Conservation (phyloP, 1,284 basidiomycete genomes). For the Pascua sp. region DNA sequence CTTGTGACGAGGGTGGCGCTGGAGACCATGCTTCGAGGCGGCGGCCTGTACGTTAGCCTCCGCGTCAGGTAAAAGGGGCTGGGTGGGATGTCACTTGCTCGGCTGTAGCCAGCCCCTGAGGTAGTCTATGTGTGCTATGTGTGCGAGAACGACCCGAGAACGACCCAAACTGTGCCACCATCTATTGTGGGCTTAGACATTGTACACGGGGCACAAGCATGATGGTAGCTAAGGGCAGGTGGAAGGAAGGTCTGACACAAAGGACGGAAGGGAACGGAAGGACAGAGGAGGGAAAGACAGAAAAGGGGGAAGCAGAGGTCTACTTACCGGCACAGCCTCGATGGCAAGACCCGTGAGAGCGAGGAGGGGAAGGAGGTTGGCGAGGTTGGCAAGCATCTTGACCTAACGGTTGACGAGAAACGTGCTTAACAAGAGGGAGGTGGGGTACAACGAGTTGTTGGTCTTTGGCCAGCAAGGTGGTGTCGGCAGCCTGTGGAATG, state of each 20-base stretch:
- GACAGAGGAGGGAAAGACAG: no score
- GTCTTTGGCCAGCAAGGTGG: not conserved
- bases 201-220: not conserved
- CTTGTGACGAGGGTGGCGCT: constrained; percentile 9
- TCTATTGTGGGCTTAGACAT: not conserved
- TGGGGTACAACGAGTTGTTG: not conserved
- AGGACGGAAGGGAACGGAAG: not conserved
- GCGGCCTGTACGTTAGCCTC: constrained; percentile 2
- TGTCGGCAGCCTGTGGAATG: not conserved
- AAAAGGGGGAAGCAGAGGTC: not conserved
- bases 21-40: constrained; percentile 6
- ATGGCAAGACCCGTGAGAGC: constrained; percentile 16
- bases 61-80: not conserved
- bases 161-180: no score
- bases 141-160: no score
- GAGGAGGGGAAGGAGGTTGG: constrained; percentile 18
- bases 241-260: not conserved
- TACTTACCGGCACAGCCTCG: constrained; percentile 20
- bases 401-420: not conserved
- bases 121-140: no score
- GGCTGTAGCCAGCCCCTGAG: no score
- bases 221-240: not conserved
- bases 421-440: not conserved
- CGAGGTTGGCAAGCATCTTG: constrained; percentile 15
- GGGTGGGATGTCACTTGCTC: not conserved